phyloP scores from a whole-genome alignment of 208 protist genomes.

The Trypanosoma lewisi region DNA sequence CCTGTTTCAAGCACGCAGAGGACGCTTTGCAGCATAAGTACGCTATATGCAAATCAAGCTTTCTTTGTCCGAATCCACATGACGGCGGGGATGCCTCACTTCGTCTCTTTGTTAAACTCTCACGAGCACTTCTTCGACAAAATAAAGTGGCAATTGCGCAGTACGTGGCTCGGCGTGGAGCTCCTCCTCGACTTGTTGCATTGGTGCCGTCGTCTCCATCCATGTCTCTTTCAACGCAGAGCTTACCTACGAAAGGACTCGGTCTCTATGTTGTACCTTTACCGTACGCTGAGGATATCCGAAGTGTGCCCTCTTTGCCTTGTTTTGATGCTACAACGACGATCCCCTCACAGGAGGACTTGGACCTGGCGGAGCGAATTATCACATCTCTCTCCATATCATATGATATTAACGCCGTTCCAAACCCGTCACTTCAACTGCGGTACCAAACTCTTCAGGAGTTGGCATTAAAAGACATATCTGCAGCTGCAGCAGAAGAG shows the following conservation, averaged over 20 bases:
- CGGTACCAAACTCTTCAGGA: slow-evolving; percentile 47
- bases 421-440: slow-evolving; percentile 77
- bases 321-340: slow-evolving; percentile 12
- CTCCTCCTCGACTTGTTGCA: slow-evolving; percentile 67
- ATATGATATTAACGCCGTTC: slow-evolving; percentile 55
- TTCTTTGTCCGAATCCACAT: slow-evolving; percentile 55
- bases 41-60: slow-evolving; percentile 34
- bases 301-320: slow-evolving; percentile 32
- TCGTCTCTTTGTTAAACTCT: slow-evolving; percentile 68
- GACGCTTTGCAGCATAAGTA: slow-evolving; percentile 57
- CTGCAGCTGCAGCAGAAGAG: background rate
- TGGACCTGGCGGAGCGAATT: slow-evolving; percentile 45
- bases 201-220: slow-evolving; percentile 48
- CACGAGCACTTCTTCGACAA: slow-evolving; percentile 44
- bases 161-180: slow-evolving; percentile 26
- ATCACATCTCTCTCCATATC: slow-evolving; percentile 47
- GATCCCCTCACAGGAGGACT: slow-evolving; percentile 7
- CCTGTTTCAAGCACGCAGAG: slow-evolving; percentile 65
- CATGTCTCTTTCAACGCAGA: background rate
- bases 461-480: slow-evolving; percentile 44
- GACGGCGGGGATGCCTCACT: slow-evolving; percentile 38
- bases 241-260: slow-evolving; percentile 46
- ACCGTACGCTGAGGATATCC: slow-evolving; percentile 82
- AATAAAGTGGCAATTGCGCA: slow-evolving; percentile 74
- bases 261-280: slow-evolving; percentile 84